Conservation (phyloP, 768 basidiomycete species). For the Neoboletus brunneissimus region DNA sequence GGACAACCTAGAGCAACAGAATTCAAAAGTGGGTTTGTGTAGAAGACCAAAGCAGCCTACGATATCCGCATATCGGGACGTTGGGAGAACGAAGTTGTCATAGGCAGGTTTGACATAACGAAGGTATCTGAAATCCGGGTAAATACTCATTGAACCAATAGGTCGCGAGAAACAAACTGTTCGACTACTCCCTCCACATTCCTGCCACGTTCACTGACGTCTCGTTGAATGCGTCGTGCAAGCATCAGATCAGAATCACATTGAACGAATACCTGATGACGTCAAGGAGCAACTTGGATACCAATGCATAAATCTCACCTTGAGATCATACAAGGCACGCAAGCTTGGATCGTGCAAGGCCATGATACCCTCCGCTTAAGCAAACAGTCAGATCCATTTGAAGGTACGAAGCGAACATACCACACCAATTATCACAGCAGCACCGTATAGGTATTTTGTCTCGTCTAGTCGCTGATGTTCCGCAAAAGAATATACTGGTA, state of each 20-base stretch:
- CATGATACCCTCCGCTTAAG: conserved; percentile 86
- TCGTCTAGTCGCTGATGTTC: conserved; percentile 81
- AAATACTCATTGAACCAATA: not conserved
- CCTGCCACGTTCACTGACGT: conserved; percentile 84
- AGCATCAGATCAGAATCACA: conserved; percentile 97
- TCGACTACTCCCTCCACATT: conserved; percentile 85
- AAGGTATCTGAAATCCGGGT: conserved; percentile 61
- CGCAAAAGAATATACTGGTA: conserved; percentile 92
- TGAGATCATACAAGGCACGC: conserved; percentile 85
- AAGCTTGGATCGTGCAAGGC: conserved; percentile 77
- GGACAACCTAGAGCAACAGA: conserved; percentile 73
- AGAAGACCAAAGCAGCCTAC: conserved; percentile 37
- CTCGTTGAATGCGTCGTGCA: conserved; percentile 84
- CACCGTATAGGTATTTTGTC: conserved; percentile 88
- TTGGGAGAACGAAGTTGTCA: conserved; percentile 91
- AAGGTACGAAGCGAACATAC: not conserved
- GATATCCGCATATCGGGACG: conserved; percentile 85
- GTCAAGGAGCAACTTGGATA: not conserved
- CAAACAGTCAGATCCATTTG: not conserved
- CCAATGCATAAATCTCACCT: conserved; percentile 45
- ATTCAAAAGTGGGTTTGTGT: not conserved
- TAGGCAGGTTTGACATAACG: conserved; percentile 94
- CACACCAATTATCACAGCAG: conserved; percentile 83
- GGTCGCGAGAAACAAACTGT: conserved; percentile 50
- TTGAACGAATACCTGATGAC: conserved; percentile 75